Evolutionary conservation across 352 stramenopile genomes (phyloP), one percentile per base, ranked within the genome.

Genomic region (Globisporangium camurandrum): DNA sequence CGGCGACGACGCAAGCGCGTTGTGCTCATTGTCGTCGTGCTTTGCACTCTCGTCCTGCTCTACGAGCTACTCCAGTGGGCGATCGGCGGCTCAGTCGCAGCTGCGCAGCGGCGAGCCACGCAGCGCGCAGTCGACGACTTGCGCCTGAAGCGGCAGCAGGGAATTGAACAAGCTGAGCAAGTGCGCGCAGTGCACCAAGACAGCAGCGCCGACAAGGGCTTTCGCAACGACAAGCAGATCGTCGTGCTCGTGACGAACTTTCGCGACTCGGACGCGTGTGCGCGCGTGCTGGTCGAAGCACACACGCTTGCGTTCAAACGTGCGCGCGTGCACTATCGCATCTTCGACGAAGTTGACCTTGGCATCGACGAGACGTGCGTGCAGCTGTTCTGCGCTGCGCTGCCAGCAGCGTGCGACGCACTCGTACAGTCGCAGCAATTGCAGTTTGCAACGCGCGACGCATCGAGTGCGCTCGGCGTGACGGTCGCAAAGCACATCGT

Each of bases 311-410:
- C 79, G 26, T 78, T 72, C 24, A 51, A 66, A 6, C 54, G 67
- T 0, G 30, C 58, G 3, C 70, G 79, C 10, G 46, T 90, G 2
- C 70, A 88, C 54, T 84, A 89, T 41, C 71, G 74, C 41, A 59
- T 94, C 19, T 83, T 81, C 19, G 83, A 94, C 47, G 83, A 94
- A 55, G 60, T 87, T 4, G 66, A 69, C 47, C 37, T 89, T 27
- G 69, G 62, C 7, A 44, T 75, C 2, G 75, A 91, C 37, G 57
- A 72, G 11, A 76, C 73, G 42, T 94, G 78, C 51, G 36, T 89
- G 17, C 54, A 86, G 48, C 46, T 65, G 19, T 77, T 85, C 30
- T 92, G 80, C 46, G 69, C 80, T 22, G 39, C 70, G 17, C 61
- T 70, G 27, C 63, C 72, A 2, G 53, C 49, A 2, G 53, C 71